Evolutionary conservation across 306 rosid genomes (phyloP).

Genomic region (Dalbergia oliveri): DNA sequence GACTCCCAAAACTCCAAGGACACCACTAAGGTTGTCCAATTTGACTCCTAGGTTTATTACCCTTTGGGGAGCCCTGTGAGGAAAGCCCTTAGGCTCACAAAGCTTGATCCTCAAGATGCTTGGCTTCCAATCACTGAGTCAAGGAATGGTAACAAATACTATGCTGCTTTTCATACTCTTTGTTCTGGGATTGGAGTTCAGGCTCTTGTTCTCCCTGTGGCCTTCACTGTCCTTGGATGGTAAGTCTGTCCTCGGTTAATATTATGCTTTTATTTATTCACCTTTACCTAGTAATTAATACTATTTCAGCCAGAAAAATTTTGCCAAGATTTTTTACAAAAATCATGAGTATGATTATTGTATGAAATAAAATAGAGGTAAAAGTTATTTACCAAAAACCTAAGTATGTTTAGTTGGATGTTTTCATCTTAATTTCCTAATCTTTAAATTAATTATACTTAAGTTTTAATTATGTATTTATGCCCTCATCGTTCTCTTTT

Average conservation of each 20-base stretch:
- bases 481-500: no score
- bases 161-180: constrained; percentile 69
- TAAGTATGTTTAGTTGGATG: no score
- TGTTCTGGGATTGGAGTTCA: constrained; percentile 76
- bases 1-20: constrained; percentile 67
- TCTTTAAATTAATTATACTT: no score
- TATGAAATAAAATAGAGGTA: no score
- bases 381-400: no score
- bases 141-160: constrained; percentile 65
- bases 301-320: no score
- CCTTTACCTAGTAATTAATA: not conserved
- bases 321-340: no score
- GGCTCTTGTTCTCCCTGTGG: constrained; percentile 72
- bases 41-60: constrained; percentile 61
- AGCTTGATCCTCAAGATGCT: constrained; percentile 72
- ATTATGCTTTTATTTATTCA: not conserved
- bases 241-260: constrained; percentile 38
- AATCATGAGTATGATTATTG: no score
- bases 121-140: constrained; percentile 82
- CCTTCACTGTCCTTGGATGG: constrained; percentile 76
- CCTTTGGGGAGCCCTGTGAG: constrained; percentile 59
- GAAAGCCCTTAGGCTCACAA: constrained; percentile 55
- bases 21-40: constrained; percentile 39
- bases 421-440: no score
- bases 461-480: no score